Evolutionary conservation across 2,329 filamentous ascomycete species (phyloP).

Genomic region (Fusarium globosum): DNA sequence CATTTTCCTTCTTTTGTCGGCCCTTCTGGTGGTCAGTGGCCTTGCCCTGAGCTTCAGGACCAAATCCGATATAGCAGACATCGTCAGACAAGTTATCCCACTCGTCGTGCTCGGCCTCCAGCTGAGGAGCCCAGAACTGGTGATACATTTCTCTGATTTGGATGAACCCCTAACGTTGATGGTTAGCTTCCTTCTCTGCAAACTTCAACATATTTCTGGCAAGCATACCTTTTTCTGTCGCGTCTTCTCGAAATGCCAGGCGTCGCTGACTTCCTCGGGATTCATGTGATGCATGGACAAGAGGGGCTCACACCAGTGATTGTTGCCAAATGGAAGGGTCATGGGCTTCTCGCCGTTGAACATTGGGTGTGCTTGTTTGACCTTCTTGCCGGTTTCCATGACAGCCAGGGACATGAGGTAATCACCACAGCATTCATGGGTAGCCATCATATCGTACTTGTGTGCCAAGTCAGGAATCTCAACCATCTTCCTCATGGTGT

Average conservation of each 20-base stretch:
- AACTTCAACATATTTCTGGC: too few relatives aligned
- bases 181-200: constrained; percentile 10
- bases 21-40: constrained; percentile 47
- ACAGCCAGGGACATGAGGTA: constrained; percentile 61
- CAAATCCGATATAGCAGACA: constrained; percentile 56
- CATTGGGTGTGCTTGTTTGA: constrained; percentile 62
- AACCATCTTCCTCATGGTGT: constrained; percentile 61
- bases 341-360: constrained; percentile 67
- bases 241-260: constrained; percentile 66
- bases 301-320: constrained; percentile 68
- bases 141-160: constrained; percentile 63
- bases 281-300: constrained; percentile 68
- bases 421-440: constrained; percentile 63
- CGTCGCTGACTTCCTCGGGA: constrained; percentile 61
- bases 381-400: constrained; percentile 55
- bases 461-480: constrained; percentile 56
- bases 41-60: constrained; percentile 49
- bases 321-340: constrained; percentile 59
- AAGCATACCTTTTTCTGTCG: constrained; percentile 55
- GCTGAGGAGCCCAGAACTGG: constrained; percentile 58
- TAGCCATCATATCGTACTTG: constrained; percentile 59
- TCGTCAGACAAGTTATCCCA: constrained; percentile 67
- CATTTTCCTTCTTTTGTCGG: constrained; percentile 52
- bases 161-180: constrained; percentile 52
- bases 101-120: constrained; percentile 56